Conservation (phyloP, 352 stramenopile genomes). For the Globisporangium cederbergense region DNA sequence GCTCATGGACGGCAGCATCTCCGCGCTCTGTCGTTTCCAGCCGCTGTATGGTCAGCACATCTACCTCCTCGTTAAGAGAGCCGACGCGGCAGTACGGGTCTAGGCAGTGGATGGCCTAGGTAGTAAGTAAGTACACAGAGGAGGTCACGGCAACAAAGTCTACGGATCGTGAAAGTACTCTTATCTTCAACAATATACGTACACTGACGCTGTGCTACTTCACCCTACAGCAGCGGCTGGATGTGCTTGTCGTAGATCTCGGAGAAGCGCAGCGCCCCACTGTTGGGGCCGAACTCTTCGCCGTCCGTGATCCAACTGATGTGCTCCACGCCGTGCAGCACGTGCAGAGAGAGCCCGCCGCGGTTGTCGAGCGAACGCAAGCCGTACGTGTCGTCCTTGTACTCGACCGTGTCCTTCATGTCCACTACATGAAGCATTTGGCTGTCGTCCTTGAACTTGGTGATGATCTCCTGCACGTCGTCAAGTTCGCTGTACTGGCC, state of each 20-base stretch:
- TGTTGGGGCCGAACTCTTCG: neutral
- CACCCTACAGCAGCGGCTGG: neutral
- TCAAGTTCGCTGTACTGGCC: slow-evolving; percentile 37
- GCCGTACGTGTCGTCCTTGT: slow-evolving; percentile 25
- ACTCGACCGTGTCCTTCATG: slow-evolving; percentile 31
- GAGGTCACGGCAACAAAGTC: neutral
- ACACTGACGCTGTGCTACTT: neutral
- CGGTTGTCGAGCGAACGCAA: slow-evolving; percentile 24
- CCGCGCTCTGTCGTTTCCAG: slow-evolving; percentile 8
- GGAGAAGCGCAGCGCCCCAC: slow-evolving; percentile 7
- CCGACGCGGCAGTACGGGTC: neutral
- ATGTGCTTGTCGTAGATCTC: slow-evolving; percentile 21
- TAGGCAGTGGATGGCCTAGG: neutral
- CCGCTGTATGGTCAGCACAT: slow-evolving; percentile 11
- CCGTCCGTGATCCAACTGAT: slow-evolving; percentile 29
- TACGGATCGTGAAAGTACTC: neutral
- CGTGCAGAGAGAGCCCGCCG: slow-evolving; percentile 21
- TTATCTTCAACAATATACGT: neutral
- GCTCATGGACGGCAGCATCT: neutral
- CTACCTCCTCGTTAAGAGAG: slow-evolving; percentile 10
- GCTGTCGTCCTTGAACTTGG: slow-evolving; percentile 16
- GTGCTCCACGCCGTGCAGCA: slow-evolving; percentile 23
- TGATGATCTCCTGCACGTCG: slow-evolving; percentile 23
- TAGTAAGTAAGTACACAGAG: neutral
- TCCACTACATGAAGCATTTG: slow-evolving; percentile 22